Percentiles rank a stretch among this genome's conserved stretches.
Conservation (phyloP, 106 monocot genomes). For the Vanilla planifolia region DNA sequence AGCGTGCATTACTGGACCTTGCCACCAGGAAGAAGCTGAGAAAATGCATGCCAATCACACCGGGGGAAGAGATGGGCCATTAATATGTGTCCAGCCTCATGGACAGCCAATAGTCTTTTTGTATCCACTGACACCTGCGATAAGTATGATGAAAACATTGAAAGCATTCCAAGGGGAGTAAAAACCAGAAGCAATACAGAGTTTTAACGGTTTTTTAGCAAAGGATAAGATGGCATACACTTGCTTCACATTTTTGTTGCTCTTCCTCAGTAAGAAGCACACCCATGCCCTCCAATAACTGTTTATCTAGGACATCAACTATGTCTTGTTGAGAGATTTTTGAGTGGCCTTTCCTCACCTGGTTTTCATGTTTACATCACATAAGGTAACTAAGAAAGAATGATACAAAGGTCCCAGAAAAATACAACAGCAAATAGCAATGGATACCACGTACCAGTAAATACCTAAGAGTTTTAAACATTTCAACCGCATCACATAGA, state of each 20-base stretch:
- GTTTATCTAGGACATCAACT: constrained; percentile 79
- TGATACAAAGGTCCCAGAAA: too few relatives aligned
- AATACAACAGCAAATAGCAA: too few relatives aligned
- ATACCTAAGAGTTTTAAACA: too few relatives aligned
- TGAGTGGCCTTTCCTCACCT: constrained; percentile 82
- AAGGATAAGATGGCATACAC: constrained; percentile 32
- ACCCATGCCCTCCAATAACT: constrained; percentile 90
- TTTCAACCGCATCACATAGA: too few relatives aligned
- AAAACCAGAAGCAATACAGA: not conserved
- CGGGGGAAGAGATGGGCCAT: constrained; percentile 78
- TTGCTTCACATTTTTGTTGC: constrained; percentile 76
- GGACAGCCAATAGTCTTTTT: constrained; percentile 69
- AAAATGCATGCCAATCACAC: constrained; percentile 96
- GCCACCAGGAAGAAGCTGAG: constrained; percentile 93
- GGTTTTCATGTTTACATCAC: constrained; percentile 2
- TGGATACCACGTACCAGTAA: too few relatives aligned
- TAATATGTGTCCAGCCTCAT: constrained; percentile 89
- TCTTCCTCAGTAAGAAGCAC: constrained; percentile 90
- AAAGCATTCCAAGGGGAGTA: not conserved
- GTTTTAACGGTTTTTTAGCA: not conserved
- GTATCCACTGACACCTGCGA: constrained; percentile 63
- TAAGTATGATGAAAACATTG: constrained; percentile 3
- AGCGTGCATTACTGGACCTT: constrained; percentile 35
- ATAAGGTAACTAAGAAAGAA: not conserved
- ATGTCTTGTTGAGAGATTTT: constrained; percentile 70